Conservation (phyloP, 129 eudicot species). For the Flaveria ramosissima region DNA sequence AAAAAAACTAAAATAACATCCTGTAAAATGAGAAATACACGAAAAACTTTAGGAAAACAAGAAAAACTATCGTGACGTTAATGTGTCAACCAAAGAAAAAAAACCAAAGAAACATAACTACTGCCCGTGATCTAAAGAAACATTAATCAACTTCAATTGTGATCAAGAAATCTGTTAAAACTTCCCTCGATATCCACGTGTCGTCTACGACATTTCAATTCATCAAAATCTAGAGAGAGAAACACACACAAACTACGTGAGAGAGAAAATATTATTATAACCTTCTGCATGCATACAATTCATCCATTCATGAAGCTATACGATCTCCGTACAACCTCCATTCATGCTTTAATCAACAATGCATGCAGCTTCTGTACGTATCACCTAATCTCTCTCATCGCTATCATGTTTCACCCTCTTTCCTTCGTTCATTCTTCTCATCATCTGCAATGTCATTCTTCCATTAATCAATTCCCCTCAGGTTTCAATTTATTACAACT, state of each 20-base stretch:
- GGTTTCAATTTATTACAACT: background rate
- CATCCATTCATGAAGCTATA: conserved; percentile 18
- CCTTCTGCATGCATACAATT: background rate
- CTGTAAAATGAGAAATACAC: too few species aligned
- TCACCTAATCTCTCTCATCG: conserved; percentile 22
- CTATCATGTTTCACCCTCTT: conserved; percentile 57
- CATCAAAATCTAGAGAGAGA: conserved; percentile 23
- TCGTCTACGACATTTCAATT: conserved; percentile 3
- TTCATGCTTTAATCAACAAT: conserved; percentile 19
- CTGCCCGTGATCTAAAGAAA: too few species aligned
- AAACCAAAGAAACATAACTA: too few species aligned
- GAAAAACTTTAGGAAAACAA: too few species aligned
- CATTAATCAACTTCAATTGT: too few species aligned
- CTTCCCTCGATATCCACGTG: conserved; percentile 22
- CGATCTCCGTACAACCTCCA: background rate
- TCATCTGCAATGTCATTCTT: conserved; percentile 37
- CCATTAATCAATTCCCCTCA: conserved; percentile 33
- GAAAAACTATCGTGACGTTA: too few species aligned
- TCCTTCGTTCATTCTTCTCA: conserved; percentile 22
- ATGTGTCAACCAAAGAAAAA: too few species aligned
- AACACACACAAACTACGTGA: background rate
- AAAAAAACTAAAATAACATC: too few species aligned
- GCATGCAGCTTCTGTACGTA: background rate
- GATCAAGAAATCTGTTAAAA: background rate
- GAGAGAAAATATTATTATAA: background rate